These are phyloP conservation scores for Xanthoconium purpureum DNA, from an alignment of 768 basidiomycete genomes.

Conservation along the genomic window DNA sequence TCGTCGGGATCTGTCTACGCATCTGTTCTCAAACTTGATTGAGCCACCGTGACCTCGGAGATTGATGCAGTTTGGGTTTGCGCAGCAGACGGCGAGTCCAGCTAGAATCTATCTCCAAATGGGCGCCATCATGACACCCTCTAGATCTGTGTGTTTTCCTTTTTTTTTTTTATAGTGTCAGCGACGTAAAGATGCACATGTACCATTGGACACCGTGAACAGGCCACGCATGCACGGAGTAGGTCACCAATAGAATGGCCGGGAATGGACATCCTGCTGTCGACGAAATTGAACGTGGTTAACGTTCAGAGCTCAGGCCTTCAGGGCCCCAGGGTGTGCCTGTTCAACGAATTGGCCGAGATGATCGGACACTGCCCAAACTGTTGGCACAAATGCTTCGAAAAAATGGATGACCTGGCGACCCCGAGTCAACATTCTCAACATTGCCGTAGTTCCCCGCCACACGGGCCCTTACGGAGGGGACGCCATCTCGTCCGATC, in stretches of 20 bases:
- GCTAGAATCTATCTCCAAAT: slow-evolving; percentile 24
- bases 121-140: slow-evolving; percentile 14
- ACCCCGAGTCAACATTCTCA: slow-evolving; percentile 11
- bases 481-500: slow-evolving; percentile 1
- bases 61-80: slow-evolving; percentile 24
- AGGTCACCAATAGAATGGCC: slow-evolving; percentile 7
- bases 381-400: slow-evolving; percentile 5
- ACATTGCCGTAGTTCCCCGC: slow-evolving; percentile 20
- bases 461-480: neutral
- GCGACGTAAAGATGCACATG: slow-evolving; percentile 25
- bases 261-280: neutral
- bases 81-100: slow-evolving; percentile 16
- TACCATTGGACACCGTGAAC: neutral
- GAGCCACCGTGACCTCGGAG: slow-evolving; percentile 18
- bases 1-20: slow-evolving; percentile 22
- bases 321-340: too few relatives aligned
- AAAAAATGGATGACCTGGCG: slow-evolving; percentile 16
- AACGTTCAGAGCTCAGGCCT: too few relatives aligned
- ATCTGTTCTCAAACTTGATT: slow-evolving; percentile 20
- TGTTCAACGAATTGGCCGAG: neutral
- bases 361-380: slow-evolving; percentile 6
- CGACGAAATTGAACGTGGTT: neutral
- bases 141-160: neutral
- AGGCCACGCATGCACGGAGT: neutral
- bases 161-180: neutral